phyloP scores from a whole-genome alignment of 306 rosid genomes.

The Ceratonia siliqua region DNA sequence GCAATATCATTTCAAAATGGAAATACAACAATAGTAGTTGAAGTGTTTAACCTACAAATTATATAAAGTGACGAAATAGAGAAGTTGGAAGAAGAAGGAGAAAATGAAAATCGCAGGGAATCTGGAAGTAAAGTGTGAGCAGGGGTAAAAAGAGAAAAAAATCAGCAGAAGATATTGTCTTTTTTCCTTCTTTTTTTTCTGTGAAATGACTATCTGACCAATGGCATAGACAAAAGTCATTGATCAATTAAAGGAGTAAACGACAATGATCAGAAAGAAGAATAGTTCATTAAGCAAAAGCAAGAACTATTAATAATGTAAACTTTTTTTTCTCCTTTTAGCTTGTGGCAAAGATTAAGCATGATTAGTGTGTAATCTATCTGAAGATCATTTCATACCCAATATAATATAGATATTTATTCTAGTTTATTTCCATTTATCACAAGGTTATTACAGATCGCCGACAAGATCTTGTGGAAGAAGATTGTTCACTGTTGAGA shows the following conservation, averaged over 20 bases:
- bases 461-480: slow-evolving; percentile 32
- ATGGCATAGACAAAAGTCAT: background rate
- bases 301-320: background rate
- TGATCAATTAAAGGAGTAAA: background rate
- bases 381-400: background rate
- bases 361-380: background rate
- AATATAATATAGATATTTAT: background rate
- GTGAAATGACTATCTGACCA: slow-evolving; percentile 23
- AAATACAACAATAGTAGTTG: no score
- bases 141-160: no score
- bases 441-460: background rate
- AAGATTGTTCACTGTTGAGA: slow-evolving; percentile 24
- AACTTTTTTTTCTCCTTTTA: background rate
- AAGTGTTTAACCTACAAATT: background rate
- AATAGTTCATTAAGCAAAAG: background rate
- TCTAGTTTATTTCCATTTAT: background rate
- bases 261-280: background rate
- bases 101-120: background rate
- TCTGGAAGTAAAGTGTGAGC: background rate
- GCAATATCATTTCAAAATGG: background rate
- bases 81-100: background rate
- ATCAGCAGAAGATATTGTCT: background rate
- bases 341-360: background rate
- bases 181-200: background rate
- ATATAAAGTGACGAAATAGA: background rate